Percentiles rank a stretch among this genome's conserved stretches.
phyloP scores from a whole-genome alignment of 768 basidiomycete species.

The Suillus discolor region DNA sequence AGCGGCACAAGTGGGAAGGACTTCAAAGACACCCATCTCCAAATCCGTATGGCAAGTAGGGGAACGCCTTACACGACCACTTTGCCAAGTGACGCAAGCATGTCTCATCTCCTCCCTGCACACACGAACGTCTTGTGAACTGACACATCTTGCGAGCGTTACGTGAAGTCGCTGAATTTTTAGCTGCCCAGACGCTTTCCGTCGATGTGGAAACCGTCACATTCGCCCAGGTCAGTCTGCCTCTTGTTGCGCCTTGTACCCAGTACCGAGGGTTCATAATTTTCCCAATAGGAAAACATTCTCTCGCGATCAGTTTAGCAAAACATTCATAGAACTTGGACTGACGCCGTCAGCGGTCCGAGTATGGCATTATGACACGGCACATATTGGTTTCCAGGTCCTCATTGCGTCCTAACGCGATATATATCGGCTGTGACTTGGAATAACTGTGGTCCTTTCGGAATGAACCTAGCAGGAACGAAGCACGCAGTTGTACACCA shows the following conservation, averaged over 20 bases:
- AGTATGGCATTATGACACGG: neutral
- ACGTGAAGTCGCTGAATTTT: conserved; percentile 68
- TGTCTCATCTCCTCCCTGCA: conserved; percentile 29
- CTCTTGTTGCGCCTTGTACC: conserved; percentile 1
- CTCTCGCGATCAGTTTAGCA: conserved; percentile 49
- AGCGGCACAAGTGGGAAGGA: conserved; percentile 65
- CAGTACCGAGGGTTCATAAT: neutral
- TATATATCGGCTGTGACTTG: neutral
- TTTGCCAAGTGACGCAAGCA: conserved; percentile 72
- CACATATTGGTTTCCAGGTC: conserved; percentile 39
- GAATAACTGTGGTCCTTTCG: too few relatives aligned
- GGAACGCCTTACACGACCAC: conserved; percentile 80
- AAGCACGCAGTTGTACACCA: neutral
- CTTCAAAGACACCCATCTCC: conserved; percentile 85
- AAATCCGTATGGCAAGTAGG: conserved; percentile 84
- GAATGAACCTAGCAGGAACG: neutral
- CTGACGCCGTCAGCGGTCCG: too few relatives aligned
- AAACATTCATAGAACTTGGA: conserved; percentile 76
- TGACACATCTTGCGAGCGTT: conserved; percentile 53
- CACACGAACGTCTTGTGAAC: neutral
- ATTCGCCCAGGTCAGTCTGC: conserved; percentile 67
- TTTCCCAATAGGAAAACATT: conserved; percentile 69
- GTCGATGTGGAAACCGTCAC: conserved; percentile 79
- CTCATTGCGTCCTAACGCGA: conserved; percentile 47
- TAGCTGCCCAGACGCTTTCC: conserved; percentile 71